These are phyloP conservation scores for Cicer bijugum DNA, from an alignment of 306 rosid species.

Conservation along the genomic window DNA sequence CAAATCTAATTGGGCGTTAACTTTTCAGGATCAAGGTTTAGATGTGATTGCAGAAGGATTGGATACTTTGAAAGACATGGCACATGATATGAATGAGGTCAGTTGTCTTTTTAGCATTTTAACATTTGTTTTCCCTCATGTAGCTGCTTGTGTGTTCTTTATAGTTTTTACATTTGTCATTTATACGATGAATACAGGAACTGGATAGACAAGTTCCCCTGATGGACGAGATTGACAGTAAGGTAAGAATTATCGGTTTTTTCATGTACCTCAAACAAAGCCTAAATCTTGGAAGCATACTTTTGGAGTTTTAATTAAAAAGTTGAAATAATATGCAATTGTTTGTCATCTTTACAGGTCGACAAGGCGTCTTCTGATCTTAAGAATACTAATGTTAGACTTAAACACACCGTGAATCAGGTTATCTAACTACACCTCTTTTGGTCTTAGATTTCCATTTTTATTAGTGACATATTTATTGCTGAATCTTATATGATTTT, in stretches of 20 bases:
- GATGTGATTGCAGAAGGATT: slow-evolving; percentile 93
- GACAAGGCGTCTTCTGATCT: slow-evolving; percentile 94
- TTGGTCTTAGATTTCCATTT: slow-evolving; percentile 29
- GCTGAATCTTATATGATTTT: slow-evolving; percentile 46
- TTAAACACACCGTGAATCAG: slow-evolving; percentile 92
- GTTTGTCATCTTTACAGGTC: slow-evolving; percentile 60
- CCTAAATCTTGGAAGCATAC: neutral
- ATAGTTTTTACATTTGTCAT: slow-evolving; percentile 10
- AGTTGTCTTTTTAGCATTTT: slow-evolving; percentile 29
- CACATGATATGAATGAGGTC: slow-evolving; percentile 97
- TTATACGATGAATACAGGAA: slow-evolving; percentile 63
- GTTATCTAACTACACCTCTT: slow-evolving; percentile 48
- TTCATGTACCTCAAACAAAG: neutral
- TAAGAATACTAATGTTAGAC: slow-evolving; percentile 95
- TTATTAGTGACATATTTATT: slow-evolving; percentile 31
- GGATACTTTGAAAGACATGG: slow-evolving; percentile 94
- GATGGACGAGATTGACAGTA: slow-evolving; percentile 96
- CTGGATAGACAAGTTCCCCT: slow-evolving; percentile 96
- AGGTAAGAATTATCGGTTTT: slow-evolving; percentile 59
- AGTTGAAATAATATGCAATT: slow-evolving; percentile 38
- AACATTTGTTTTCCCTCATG: slow-evolving; percentile 26
- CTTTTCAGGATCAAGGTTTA: slow-evolving; percentile 91
- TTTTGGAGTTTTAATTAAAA: slow-evolving; percentile 17
- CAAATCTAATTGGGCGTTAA: slow-evolving; percentile 37
- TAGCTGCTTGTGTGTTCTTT: neutral